Percentiles rank a stretch among this genome's conserved stretches.
Evolutionary conservation across 768 basidiomycete genomes (phyloP).

Genomic region (Cystofilobasidium macerans): DNA sequence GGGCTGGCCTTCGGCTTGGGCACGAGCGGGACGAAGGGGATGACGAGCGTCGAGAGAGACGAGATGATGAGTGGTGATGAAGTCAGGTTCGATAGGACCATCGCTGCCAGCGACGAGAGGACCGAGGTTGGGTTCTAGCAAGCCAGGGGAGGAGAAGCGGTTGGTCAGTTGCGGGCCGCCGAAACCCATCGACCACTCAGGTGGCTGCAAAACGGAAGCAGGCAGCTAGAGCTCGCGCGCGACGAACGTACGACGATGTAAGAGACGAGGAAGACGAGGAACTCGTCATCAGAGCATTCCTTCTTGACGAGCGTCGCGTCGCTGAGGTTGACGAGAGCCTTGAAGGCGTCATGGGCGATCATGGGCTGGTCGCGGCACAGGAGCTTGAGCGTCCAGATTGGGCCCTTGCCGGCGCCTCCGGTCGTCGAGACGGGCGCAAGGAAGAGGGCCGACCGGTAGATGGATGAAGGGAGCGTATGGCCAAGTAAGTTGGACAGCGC

Average conservation of each 20-base stretch:
- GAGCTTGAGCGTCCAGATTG: slow-evolving; percentile 57
- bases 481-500: slow-evolving; percentile 73
- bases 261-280: slow-evolving; percentile 69
- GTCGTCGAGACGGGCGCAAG: slow-evolving; percentile 43
- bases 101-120: slow-evolving; percentile 88
- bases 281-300: slow-evolving; percentile 58
- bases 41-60: slow-evolving; percentile 52
- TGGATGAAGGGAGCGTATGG: slow-evolving; percentile 61
- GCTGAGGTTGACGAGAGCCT: slow-evolving; percentile 84
- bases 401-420: slow-evolving; percentile 26
- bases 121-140: slow-evolving; percentile 73
- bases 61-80: slow-evolving; percentile 58
- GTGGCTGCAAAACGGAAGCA: too few relatives aligned
- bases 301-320: slow-evolving; percentile 62
- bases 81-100: slow-evolving; percentile 91
- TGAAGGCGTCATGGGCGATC: slow-evolving; percentile 87
- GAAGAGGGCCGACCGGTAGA: slow-evolving; percentile 61
- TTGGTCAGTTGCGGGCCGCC: too few relatives aligned
- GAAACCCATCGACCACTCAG: too few relatives aligned
- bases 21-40: slow-evolving; percentile 45
- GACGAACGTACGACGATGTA: slow-evolving; percentile 75
- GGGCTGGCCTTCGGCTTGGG: slow-evolving; percentile 36
- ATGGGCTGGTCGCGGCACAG: slow-evolving; percentile 79
- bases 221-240: too few relatives aligned
- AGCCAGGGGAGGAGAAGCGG: not conserved